A percentile compares a stretch with the other conserved stretches of the same genome.
These are phyloP conservation scores for Boletus tomentosulus DNA, from an alignment of 768 basidiomycete species.

Conservation along the genomic window DNA sequence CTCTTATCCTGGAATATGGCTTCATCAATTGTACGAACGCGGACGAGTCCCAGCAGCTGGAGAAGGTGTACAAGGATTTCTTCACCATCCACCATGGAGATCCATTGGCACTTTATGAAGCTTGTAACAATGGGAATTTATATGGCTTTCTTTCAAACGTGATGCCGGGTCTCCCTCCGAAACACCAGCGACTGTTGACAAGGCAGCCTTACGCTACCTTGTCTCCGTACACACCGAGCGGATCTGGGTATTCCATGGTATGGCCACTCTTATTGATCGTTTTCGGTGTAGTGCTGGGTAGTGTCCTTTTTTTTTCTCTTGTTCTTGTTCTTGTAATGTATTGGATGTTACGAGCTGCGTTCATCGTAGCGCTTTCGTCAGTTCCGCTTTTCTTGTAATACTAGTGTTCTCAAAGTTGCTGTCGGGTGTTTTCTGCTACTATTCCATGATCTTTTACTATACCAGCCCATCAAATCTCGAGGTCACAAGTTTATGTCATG, in stretches of 20 bases:
- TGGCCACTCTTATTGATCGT: too few species aligned
- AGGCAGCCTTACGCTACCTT: too few species aligned
- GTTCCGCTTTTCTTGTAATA: neutral
- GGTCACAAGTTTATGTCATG: too few species aligned
- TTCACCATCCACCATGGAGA: too few species aligned
- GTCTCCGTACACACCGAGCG: too few species aligned
- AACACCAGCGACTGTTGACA: neutral
- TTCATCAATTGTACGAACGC: slow-evolving; percentile 10
- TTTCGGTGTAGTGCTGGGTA: too few species aligned
- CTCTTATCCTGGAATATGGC: slow-evolving; percentile 7
- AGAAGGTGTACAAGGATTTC: too few species aligned
- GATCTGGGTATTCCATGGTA: too few species aligned
- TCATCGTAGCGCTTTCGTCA: neutral
- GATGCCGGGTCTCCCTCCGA: slow-evolving; percentile 8
- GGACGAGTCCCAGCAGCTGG: neutral
- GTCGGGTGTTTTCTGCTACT: neutral
- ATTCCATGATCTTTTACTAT: too few species aligned
- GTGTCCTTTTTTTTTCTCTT: too few species aligned
- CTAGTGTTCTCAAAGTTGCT: neutral
- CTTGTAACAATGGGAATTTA: slow-evolving; percentile 5
- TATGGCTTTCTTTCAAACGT: slow-evolving; percentile 23
- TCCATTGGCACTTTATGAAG: too few species aligned
- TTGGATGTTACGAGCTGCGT: neutral
- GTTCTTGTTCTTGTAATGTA: neutral
- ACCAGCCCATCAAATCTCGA: too few species aligned